Percentiles rank a stretch among this genome's conserved stretches.
Conservation (phyloP, 2,329 filamentous ascomycete genomes). For the Claviceps spartinae region DNA sequence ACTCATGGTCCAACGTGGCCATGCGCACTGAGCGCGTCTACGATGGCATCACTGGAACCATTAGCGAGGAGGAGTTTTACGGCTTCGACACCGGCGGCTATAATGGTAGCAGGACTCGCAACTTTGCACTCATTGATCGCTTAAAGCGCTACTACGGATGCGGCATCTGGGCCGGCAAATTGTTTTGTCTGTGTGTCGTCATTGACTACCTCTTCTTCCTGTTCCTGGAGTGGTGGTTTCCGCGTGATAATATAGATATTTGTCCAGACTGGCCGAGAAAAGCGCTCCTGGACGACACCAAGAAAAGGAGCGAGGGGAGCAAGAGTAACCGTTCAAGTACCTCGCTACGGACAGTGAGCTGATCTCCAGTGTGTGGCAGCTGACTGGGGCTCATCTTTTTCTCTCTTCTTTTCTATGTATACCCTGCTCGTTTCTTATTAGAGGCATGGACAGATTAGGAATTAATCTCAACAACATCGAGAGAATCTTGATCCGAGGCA, state of each 20-base stretch:
- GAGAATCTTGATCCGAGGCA: no score
- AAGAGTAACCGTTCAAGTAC: constrained; percentile 21
- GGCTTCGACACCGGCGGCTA: constrained; percentile 60
- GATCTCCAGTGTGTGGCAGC: constrained; percentile 1
- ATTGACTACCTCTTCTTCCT: constrained; percentile 89
- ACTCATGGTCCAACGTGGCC: constrained; percentile 94
- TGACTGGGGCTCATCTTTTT: neutral
- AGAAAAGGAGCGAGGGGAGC: constrained; percentile 12
- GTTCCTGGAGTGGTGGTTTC: constrained; percentile 76
- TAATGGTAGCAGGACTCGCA: constrained; percentile 60
- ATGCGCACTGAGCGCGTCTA: constrained; percentile 90
- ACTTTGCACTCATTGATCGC: constrained; percentile 85
- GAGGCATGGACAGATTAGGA: no score
- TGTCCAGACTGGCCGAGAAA: constrained; percentile 89
- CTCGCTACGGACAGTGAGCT: constrained; percentile 13
- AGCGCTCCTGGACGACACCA: constrained; percentile 19
- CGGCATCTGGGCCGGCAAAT: constrained; percentile 94
- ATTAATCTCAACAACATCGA: no score
- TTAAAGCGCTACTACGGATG: constrained; percentile 96
- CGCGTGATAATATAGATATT: constrained; percentile 74
- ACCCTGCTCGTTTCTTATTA: neutral
- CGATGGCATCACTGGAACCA: constrained; percentile 77
- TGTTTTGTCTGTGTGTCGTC: constrained; percentile 89
- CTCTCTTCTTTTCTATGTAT: neutral
- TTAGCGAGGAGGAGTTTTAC: constrained; percentile 79